phyloP scores from a whole-genome alignment of 345 rosid genomes.

The Populus alba region DNA sequence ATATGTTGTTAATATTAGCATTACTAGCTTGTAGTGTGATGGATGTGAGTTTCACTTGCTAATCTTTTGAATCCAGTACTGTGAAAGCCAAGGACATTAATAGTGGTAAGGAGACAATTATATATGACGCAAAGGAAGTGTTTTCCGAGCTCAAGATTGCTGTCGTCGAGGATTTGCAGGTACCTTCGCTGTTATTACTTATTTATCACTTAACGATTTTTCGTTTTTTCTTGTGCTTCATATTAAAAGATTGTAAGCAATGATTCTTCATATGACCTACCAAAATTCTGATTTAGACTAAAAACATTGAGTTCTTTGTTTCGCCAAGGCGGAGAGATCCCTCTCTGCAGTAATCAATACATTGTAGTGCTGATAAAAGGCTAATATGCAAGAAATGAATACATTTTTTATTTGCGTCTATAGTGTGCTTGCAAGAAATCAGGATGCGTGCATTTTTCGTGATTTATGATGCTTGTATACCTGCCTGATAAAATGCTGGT shows the following conservation, averaged over 20 bases:
- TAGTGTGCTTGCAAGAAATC: background rate
- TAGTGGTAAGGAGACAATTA: slow-evolving; percentile 42
- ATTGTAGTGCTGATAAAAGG: background rate
- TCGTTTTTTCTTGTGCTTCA: background rate
- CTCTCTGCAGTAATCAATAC: background rate
- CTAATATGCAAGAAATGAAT: background rate
- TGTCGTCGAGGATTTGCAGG: slow-evolving; percentile 53
- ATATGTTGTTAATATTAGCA: no score
- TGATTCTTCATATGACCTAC: background rate
- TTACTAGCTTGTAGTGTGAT: no score
- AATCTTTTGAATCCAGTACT: slow-evolving; percentile 33
- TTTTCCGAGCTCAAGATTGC: slow-evolving; percentile 60
- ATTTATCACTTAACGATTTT: background rate
- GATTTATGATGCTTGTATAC: background rate
- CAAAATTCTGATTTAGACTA: background rate
- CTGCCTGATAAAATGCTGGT: background rate
- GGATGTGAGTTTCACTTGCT: background rate
- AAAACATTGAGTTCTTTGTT: background rate
- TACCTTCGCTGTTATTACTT: slow-evolving; percentile 9
- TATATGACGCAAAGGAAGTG: slow-evolving; percentile 61
- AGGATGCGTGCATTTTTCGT: background rate
- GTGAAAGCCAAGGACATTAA: slow-evolving; percentile 51
- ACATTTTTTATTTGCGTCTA: no score
- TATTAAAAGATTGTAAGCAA: background rate
- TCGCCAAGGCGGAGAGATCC: background rate